Conservation (phyloP, 1,284 basidiomycete genomes). For the Leccinum subrobustum region DNA sequence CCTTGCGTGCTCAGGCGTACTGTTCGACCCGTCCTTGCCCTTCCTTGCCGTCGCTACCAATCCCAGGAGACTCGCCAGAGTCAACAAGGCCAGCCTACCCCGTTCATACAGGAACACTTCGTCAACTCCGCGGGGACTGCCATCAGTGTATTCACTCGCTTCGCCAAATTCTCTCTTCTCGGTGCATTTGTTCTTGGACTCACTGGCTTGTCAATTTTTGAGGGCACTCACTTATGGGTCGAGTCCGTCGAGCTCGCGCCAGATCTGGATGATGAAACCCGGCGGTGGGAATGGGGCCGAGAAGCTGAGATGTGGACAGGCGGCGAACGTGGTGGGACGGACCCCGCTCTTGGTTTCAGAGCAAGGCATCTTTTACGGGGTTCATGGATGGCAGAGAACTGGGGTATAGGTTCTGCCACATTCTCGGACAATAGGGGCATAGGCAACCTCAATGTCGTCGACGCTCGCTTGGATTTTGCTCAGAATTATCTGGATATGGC, state of each 20-base stretch:
- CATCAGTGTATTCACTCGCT: conserved; percentile 39
- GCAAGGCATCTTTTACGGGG: conserved; percentile 67
- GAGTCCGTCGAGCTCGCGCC: conserved; percentile 60
- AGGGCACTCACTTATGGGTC: conserved; percentile 68
- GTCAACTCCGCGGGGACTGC: conserved; percentile 36
- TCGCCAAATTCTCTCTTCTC: conserved; percentile 41
- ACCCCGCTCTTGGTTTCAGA: conserved; percentile 64
- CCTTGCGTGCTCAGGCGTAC: conserved; percentile 1
- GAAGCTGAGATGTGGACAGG: conserved; percentile 76
- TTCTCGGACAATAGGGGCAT: conserved; percentile 37
- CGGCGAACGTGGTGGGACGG: conserved; percentile 69
- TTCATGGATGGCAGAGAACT: conserved; percentile 77
- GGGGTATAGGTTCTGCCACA: conserved; percentile 57
- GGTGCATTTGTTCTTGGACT: conserved; percentile 40
- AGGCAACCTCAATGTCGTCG: conserved; percentile 44
- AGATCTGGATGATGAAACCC: conserved; percentile 52
- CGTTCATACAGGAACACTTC: conserved; percentile 38
- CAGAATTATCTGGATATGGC: conserved; percentile 56
- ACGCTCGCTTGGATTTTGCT: conserved; percentile 52
- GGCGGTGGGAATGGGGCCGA: conserved; percentile 71
- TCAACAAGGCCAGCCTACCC: conserved; percentile 3
- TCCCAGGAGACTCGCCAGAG: conserved; percentile 16
- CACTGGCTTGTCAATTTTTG: conserved; percentile 46
- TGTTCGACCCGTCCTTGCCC: not conserved
- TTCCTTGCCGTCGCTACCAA: conserved; percentile 9